Evolutionary conservation across 305 asterid genomes (phyloP).

Genomic region (Plantago coronopus): DNA sequence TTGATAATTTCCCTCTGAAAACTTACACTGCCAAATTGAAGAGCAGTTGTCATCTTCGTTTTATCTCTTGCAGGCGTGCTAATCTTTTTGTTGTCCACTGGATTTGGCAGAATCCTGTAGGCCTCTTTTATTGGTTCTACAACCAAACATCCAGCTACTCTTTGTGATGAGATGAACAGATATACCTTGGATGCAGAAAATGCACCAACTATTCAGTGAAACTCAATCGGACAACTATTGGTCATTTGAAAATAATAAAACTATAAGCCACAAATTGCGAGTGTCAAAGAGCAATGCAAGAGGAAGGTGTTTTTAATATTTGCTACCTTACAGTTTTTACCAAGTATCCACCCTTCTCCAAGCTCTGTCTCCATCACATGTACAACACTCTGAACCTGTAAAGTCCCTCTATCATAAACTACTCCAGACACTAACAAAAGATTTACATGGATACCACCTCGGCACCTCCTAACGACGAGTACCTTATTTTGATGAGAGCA

Average conservation of each 20-base stretch:
- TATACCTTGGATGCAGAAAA: conserved; percentile 44
- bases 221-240: not conserved
- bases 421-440: conserved; percentile 12
- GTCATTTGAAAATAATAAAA: not conserved
- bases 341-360: conserved; percentile 59
- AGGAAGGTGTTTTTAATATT: not conserved
- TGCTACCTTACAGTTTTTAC: conserved; percentile 52
- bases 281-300: not conserved
- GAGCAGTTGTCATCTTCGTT: conserved; percentile 28
- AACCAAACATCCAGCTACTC: conserved; percentile 58
- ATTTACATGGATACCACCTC: conserved; percentile 1
- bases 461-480: not conserved
- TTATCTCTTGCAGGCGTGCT: conserved; percentile 26
- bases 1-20: conserved; percentile 54
- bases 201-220: not conserved
- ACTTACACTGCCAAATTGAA: conserved; percentile 67
- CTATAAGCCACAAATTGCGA: not conserved
- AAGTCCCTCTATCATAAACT: conserved; percentile 10
- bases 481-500: conserved; percentile 57
- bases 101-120: conserved; percentile 36
- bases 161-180: conserved; percentile 51
- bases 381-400: conserved; percentile 59
- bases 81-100: conserved; percentile 19
- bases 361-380: conserved; percentile 68
- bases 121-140: conserved; percentile 57